Percentiles rank a stretch among this genome's conserved stretches.
Evolutionary conservation across 495 filamentous ascomycete species (phyloP).

Genomic region (Neurospora tetraspora): DNA sequence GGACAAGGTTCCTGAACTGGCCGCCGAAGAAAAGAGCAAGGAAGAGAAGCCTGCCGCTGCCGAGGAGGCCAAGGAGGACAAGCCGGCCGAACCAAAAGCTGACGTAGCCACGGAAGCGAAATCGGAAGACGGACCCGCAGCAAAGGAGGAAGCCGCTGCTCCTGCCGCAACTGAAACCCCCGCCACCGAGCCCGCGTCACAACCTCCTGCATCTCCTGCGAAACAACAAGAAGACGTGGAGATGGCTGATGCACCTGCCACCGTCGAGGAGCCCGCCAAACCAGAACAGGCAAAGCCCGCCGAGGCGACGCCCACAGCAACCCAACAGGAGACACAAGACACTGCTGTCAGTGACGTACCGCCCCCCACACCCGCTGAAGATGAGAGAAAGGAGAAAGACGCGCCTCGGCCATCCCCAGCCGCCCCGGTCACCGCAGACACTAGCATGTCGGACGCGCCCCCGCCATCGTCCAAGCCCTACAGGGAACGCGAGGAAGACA

Average conservation of each 20-base stretch:
- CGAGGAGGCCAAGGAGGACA: slow-evolving; percentile 12
- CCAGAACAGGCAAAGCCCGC: not conserved
- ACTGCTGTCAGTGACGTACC: slow-evolving; percentile 16
- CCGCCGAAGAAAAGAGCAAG: not conserved
- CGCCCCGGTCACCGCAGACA: slow-evolving; percentile 18
- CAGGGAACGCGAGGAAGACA: slow-evolving; percentile 63
- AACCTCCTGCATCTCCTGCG: not conserved
- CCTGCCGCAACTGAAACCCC: not conserved
- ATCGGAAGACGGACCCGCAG: slow-evolving; percentile 7
- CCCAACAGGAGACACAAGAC: slow-evolving; percentile 17
- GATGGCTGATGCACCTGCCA: slow-evolving; percentile 14
- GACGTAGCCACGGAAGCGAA: slow-evolving; percentile 2
- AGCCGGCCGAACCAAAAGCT: slow-evolving; percentile 2
- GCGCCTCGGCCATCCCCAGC: slow-evolving; percentile 7
- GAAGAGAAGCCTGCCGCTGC: slow-evolving; percentile 8
- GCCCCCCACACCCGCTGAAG: slow-evolving; percentile 15
- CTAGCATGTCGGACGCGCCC: slow-evolving; percentile 26
- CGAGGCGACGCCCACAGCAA: not conserved
- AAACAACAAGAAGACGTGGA: slow-evolving; percentile 16
- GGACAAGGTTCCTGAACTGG: not conserved
- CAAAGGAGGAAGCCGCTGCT: slow-evolving; percentile 7
- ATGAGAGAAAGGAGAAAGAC: slow-evolving; percentile 6
- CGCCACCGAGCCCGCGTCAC: not conserved
- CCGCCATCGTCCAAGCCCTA: slow-evolving; percentile 40
- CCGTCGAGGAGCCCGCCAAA: not conserved